These are phyloP conservation scores for Vaccinium macrocarpon DNA, from an alignment of 148 eudicot species.

Conservation along the genomic window DNA sequence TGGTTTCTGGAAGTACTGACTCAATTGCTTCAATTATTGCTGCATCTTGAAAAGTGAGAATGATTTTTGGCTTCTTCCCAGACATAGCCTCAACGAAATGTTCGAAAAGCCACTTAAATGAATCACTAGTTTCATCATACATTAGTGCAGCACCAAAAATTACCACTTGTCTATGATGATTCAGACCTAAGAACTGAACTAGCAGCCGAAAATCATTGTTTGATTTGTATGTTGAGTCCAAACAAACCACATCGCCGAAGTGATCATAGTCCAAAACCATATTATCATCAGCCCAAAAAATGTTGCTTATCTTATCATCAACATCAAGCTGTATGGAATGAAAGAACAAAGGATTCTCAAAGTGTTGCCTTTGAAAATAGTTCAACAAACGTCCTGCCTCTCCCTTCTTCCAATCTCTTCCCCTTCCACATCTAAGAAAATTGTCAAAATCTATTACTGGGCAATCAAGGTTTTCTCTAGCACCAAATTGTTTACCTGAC, in stretches of 20 bases:
- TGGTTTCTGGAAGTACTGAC: conserved; percentile 18
- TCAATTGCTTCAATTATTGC: conserved; percentile 20
- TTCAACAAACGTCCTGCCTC: conserved; percentile 22
- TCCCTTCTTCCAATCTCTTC: conserved; percentile 21
- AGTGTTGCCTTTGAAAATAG: conserved; percentile 25
- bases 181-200: conserved; percentile 25
- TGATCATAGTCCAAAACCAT: conserved; percentile 23
- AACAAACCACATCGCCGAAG: conserved; percentile 26
- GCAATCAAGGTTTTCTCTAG: conserved; percentile 3
- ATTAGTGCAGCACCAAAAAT: conserved; percentile 28
- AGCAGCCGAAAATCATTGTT: conserved; percentile 14
- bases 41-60: conserved; percentile 26
- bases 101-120: conserved; percentile 26
- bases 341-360: conserved; percentile 21
- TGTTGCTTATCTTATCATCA: conserved; percentile 24
- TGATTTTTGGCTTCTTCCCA: conserved; percentile 25
- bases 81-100: conserved; percentile 20
- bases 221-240: conserved; percentile 21
- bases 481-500: conserved; percentile 13
- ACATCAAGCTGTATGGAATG: conserved; percentile 25
- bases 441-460: not conserved
- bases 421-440: conserved; percentile 10
- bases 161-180: conserved; percentile 22
- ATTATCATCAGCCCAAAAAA: conserved; percentile 28
- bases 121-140: conserved; percentile 24